Evolutionary conservation across 768 basidiomycete species (phyloP).

Genomic region (Coprinopsis sp.): DNA sequence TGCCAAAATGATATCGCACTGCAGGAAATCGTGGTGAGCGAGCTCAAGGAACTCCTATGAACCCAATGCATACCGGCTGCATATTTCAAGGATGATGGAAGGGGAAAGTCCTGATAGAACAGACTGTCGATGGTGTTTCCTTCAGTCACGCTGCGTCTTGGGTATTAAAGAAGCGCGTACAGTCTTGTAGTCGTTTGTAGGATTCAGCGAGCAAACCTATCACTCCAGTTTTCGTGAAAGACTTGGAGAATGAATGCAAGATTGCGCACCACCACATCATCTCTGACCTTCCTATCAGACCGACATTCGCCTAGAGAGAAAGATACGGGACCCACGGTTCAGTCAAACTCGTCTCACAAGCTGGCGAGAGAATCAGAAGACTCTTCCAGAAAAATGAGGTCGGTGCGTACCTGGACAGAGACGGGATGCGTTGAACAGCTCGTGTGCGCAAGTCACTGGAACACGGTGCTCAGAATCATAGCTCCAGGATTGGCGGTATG

Average conservation of each 20-base stretch:
- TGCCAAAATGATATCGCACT: constrained; percentile 90
- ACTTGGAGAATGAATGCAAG: background rate
- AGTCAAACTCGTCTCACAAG: constrained; percentile 74
- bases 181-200: constrained; percentile 89
- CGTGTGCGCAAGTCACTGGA: constrained; percentile 79
- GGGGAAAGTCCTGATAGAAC: constrained; percentile 80
- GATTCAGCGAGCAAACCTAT: constrained; percentile 77
- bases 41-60: constrained; percentile 1
- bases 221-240: background rate
- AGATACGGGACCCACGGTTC: constrained; percentile 55
- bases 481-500: constrained; percentile 6
- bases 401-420: constrained; percentile 65
- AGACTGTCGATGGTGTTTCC: constrained; percentile 44
- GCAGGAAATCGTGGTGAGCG: constrained; percentile 4
- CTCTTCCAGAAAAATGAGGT: background rate
- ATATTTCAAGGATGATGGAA: constrained; percentile 73
- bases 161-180: constrained; percentile 42
- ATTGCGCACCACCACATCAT: constrained; percentile 58
- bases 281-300: constrained; percentile 37
- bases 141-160: background rate
- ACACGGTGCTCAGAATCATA: constrained; percentile 4
- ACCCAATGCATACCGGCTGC: constrained; percentile 51
- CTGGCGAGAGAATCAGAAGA: constrained; percentile 28
- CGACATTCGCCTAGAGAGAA: constrained; percentile 3
- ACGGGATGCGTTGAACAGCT: constrained; percentile 71